Percentiles rank a stretch among this genome's conserved stretches.
phyloP scores from a whole-genome alignment of 495 filamentous ascomycete genomes.

The Daldinia childiae region DNA sequence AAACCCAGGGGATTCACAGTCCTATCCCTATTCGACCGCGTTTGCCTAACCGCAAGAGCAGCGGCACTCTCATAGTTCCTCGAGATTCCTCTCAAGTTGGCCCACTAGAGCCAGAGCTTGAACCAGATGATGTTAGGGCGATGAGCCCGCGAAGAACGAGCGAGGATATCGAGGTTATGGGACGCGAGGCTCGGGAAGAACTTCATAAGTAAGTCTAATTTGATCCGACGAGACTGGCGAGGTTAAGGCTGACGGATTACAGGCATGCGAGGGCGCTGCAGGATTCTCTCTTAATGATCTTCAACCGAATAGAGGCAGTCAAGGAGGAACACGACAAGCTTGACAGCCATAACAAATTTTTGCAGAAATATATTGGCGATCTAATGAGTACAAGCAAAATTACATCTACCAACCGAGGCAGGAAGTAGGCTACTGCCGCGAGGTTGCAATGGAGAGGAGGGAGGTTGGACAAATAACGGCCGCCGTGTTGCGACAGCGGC shows the following conservation, averaged over 20 bases:
- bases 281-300: constrained; percentile 83
- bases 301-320: constrained; percentile 93
- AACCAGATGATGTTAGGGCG: constrained; percentile 85
- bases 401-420: constrained; percentile 65
- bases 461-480: constrained; percentile 13
- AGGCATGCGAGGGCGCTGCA: constrained; percentile 91
- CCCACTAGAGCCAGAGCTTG: constrained; percentile 69
- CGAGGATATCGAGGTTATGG: constrained; percentile 85
- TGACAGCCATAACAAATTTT: constrained; percentile 91
- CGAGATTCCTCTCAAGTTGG: constrained; percentile 75
- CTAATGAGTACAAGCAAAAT: constrained; percentile 85
- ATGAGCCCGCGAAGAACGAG: constrained; percentile 95
- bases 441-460: constrained; percentile 5
- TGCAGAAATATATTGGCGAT: constrained; percentile 90
- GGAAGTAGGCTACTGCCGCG: constrained; percentile 54
- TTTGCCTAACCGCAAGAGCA: constrained; percentile 72
- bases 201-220: constrained; percentile 57
- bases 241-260: constrained; percentile 18
- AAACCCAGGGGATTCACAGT: constrained; percentile 51
- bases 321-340: constrained; percentile 93
- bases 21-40: constrained; percentile 61
- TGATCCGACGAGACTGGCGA: constrained; percentile 58
- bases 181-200: constrained; percentile 74
- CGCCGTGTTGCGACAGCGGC: constrained; percentile 22
- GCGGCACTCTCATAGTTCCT: constrained; percentile 82